Evolutionary conservation across 106 monocot genomes (phyloP).

Genomic region (Agapanthus africanus): DNA sequence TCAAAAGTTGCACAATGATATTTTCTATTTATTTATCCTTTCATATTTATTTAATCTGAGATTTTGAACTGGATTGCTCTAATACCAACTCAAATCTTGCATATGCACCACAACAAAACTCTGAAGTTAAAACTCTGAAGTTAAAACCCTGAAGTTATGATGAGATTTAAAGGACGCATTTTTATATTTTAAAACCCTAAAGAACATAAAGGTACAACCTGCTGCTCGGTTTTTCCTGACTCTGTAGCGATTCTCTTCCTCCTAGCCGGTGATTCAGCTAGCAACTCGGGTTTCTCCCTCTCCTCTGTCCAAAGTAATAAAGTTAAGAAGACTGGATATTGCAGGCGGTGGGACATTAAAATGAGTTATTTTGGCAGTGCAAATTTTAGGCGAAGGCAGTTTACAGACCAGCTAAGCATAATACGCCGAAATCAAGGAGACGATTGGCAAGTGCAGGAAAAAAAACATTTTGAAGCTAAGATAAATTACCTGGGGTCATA

Average conservation of each 20-base stretch:
- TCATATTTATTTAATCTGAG: too few relatives aligned
- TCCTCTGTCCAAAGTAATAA: constrained; percentile 46
- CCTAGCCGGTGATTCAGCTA: constrained; percentile 75
- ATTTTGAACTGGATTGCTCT: too few relatives aligned
- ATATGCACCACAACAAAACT: background rate
- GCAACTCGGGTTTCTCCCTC: constrained; percentile 85
- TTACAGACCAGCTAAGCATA: too few relatives aligned
- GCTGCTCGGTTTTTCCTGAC: constrained; percentile 83
- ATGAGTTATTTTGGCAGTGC: background rate
- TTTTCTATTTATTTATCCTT: too few relatives aligned
- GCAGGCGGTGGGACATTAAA: background rate
- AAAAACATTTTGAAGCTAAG: background rate
- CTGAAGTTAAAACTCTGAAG: too few relatives aligned
- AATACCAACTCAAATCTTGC: too few relatives aligned
- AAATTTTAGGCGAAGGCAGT: too few relatives aligned
- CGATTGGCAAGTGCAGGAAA: too few relatives aligned
- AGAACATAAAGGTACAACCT: constrained; percentile 29
- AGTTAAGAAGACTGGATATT: background rate
- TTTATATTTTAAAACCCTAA: background rate
- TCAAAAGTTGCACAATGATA: too few relatives aligned
- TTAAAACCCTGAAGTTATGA: too few relatives aligned
- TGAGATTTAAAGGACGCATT: background rate
- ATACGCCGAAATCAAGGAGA: too few relatives aligned
- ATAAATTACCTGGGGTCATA: constrained; percentile 75
- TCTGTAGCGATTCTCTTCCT: constrained; percentile 78